Conservation (phyloP, 2,329 filamentous ascomycete species). For the Colletotrichum aenigma region DNA sequence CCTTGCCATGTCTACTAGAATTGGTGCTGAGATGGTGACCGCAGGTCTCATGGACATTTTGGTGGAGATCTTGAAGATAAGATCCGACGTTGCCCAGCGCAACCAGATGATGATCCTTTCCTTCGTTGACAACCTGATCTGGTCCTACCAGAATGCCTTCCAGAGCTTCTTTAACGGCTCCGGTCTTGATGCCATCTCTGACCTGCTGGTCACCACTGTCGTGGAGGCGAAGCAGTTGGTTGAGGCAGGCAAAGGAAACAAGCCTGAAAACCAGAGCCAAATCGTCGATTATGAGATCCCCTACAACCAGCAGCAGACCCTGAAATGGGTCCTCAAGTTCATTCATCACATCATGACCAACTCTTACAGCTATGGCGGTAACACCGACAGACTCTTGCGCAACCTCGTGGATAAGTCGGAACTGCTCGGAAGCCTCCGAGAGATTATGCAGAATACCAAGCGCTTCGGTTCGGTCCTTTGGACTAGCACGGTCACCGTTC, state of each 20-base stretch:
- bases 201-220: slow-evolving; percentile 82
- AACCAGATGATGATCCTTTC: slow-evolving; percentile 83
- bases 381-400: slow-evolving; percentile 86
- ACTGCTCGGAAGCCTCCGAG: slow-evolving; percentile 77
- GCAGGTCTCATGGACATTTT: slow-evolving; percentile 90
- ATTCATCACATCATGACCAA: slow-evolving; percentile 93
- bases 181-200: slow-evolving; percentile 89
- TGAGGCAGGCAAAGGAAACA: slow-evolving; percentile 74
- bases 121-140: slow-evolving; percentile 88
- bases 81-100: slow-evolving; percentile 80
- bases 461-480: slow-evolving; percentile 92
- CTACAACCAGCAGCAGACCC: slow-evolving; percentile 89
- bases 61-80: slow-evolving; percentile 84
- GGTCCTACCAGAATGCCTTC: slow-evolving; percentile 84
- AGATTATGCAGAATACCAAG: slow-evolving; percentile 79
- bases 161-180: slow-evolving; percentile 80
- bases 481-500: slow-evolving; percentile 90
- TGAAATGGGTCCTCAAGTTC: slow-evolving; percentile 95
- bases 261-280: slow-evolving; percentile 71
- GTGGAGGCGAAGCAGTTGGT: slow-evolving; percentile 69
- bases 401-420: slow-evolving; percentile 94
- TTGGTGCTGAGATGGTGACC: slow-evolving; percentile 83
- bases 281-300: slow-evolving; percentile 93
- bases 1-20: slow-evolving; percentile 75
- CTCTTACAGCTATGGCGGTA: slow-evolving; percentile 71